Conservation (phyloP, 2,329 filamentous ascomycete genomes). For the Cylindrodendrum hubeiense region DNA sequence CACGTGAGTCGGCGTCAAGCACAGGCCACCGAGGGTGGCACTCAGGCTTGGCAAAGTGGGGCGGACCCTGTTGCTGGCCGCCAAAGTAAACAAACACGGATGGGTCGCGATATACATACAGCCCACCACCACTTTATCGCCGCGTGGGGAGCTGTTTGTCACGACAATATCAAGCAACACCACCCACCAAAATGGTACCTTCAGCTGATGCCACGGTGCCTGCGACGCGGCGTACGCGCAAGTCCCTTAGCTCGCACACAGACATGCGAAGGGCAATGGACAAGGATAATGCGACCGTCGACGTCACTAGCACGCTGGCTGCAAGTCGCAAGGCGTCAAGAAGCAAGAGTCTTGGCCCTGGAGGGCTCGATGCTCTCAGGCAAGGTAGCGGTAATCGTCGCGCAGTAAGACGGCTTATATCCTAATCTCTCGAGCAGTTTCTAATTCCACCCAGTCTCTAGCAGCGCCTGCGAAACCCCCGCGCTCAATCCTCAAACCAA, state of each 20-base stretch:
- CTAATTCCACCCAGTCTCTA: slow-evolving; percentile 61
- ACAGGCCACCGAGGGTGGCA: slow-evolving; percentile 16
- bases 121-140: slow-evolving; percentile 43
- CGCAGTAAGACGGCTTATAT: slow-evolving; percentile 69
- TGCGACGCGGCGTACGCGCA: slow-evolving; percentile 71
- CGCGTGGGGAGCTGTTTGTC: slow-evolving; percentile 33
- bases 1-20: slow-evolving; percentile 38
- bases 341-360: slow-evolving; percentile 96
- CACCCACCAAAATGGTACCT: slow-evolving; percentile 48
- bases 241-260: slow-evolving; percentile 75
- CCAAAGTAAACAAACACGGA: slow-evolving; percentile 56
- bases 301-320: slow-evolving; percentile 67
- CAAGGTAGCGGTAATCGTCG: slow-evolving; percentile 81
- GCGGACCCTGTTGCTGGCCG: slow-evolving; percentile 37
- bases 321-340: slow-evolving; percentile 77
- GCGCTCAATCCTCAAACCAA: slow-evolving; percentile 85
- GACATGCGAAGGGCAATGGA: slow-evolving; percentile 67
- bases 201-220: slow-evolving; percentile 62
- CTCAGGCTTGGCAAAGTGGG: slow-evolving; percentile 35
- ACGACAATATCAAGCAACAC: slow-evolving; percentile 31
- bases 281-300: slow-evolving; percentile 83
- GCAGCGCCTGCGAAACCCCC: slow-evolving; percentile 65
- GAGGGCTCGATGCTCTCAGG: slow-evolving; percentile 86
- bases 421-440: slow-evolving; percentile 13
- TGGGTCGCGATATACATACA: slow-evolving; percentile 43